Base-by-base conservation (phyloP, 1,139 yeast genomes). In the Nakaseomyces glabratus region DNA sequence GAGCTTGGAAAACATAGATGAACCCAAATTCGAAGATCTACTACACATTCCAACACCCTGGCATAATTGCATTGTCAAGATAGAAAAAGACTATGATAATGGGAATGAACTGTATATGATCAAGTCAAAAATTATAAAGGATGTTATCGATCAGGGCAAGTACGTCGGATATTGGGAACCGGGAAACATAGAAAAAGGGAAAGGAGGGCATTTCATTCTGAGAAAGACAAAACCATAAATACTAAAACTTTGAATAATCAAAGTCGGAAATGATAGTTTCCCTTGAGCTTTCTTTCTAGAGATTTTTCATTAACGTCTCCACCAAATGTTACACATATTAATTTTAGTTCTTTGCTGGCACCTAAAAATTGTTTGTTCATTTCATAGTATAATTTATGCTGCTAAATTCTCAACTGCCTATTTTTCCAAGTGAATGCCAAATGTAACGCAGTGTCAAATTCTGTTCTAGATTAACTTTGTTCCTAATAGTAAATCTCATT, bases 31-130 rank as follows among this genome's bases (percentile, higher is more conserved):
- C 45, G 66, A 61, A 24, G 77, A 71, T 43, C 58, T 71, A 42
- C 62, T 74, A 39, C 81, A 74, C 47, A 72, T 74, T 40, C 80
- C 81, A 30, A 73, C 80, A 0, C 80, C 81, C 26, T 74, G 80
- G 80, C 81, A 73, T 52, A 74, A 74, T 47, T 61, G 73, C 35
- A 66, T 73, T 14, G 68, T 70, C 20, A 63, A 64, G 34, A 56
- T 71, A 34, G 54, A 65, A n/a, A 49, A 45, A 28, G 42, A 46
- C 8, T 34, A 32, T 14, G 6, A 14, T 11, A 54, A 64, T n/a
- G 49, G 46, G 22, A 46, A 49, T 9, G 43, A 42, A 18, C 52
- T 37, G 35, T 59, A 48, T 37, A 48, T 62, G 39, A 56, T 63
- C 4, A 61, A 60, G 37, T 52, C 63, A 4, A 54, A 48, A 31